A percentile compares a stretch with the other conserved stretches of the same genome.
phyloP scores from a whole-genome alignment of 2,329 filamentous ascomycete species.

The Trichophyton benhamiae region DNA sequence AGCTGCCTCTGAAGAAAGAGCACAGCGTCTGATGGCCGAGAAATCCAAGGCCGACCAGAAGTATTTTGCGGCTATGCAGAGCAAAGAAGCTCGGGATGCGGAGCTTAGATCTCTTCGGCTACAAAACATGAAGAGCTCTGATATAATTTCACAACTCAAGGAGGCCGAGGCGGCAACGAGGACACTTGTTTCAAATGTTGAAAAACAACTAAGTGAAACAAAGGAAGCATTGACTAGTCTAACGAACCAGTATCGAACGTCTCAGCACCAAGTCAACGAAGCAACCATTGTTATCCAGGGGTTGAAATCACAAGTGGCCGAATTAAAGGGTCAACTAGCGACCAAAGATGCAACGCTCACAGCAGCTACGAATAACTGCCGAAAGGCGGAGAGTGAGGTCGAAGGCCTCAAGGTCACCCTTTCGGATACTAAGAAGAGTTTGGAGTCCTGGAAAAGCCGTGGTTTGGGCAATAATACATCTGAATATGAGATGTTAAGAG shows the following conservation, averaged over 20 bases:
- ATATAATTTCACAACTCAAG: conserved; percentile 87
- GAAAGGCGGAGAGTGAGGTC: conserved; percentile 56
- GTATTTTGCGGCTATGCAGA: conserved; percentile 90
- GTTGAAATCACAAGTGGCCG: conserved; percentile 60
- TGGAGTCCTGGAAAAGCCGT: conserved; percentile 77
- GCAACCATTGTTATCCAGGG: conserved; percentile 57
- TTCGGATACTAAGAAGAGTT: conserved; percentile 66
- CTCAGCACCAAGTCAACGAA: conserved; percentile 62
- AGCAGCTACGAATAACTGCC: conserved; percentile 49
- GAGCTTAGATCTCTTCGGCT: conserved; percentile 68
- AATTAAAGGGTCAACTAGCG: conserved; percentile 62
- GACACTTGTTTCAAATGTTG: conserved; percentile 65
- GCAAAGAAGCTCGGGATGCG: conserved; percentile 70
- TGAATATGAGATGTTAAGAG: conserved; percentile 73
- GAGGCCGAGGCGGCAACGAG: conserved; percentile 71
- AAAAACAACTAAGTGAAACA: conserved; percentile 78
- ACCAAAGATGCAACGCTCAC: conserved; percentile 60
- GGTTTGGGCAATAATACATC: conserved; percentile 67
- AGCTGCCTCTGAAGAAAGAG: conserved; percentile 61
- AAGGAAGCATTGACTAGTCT: conserved; percentile 65
- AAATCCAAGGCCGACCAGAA: conserved; percentile 97
- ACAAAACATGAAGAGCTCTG: conserved; percentile 80
- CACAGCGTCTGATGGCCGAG: conserved; percentile 63
- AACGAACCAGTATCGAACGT: conserved; percentile 57
- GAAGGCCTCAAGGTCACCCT: conserved; percentile 69